Evolutionary conservation across 140 eudicot genomes (phyloP).

Genomic region (Bidens hawaiensis): DNA sequence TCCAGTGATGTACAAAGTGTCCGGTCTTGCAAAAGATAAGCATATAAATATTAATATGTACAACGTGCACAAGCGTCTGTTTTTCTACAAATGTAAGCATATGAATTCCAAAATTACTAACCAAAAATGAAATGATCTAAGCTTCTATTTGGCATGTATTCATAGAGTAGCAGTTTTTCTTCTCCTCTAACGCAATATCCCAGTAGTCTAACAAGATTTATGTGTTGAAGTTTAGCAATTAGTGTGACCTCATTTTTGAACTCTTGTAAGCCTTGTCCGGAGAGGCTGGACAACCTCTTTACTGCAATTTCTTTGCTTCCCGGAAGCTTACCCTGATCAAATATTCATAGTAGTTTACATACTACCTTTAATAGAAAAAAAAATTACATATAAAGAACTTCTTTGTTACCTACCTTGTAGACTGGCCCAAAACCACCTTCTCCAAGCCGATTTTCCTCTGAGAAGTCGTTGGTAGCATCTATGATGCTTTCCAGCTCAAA

Average conservation of each 20-base stretch:
- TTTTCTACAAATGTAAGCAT: neutral
- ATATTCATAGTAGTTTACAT: neutral
- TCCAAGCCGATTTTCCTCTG: slow-evolving; percentile 42
- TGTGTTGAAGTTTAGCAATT: too few relatives aligned
- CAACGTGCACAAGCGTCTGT: too few relatives aligned
- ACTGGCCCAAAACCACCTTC: slow-evolving; percentile 46
- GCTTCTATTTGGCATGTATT: slow-evolving; percentile 54
- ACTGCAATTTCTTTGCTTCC: too few relatives aligned
- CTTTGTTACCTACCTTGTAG: neutral
- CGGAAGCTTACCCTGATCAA: slow-evolving; percentile 40
- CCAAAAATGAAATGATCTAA: slow-evolving; percentile 53
- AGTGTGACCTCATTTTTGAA: too few relatives aligned
- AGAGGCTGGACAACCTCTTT: too few relatives aligned
- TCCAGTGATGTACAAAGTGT: slow-evolving; percentile 5
- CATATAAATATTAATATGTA: too few relatives aligned
- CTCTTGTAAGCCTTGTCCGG: too few relatives aligned
- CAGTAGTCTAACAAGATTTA: slow-evolving; percentile 47
- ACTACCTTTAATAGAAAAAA: neutral
- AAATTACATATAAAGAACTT: neutral
- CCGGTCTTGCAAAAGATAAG: neutral
- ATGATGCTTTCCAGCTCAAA: slow-evolving; percentile 31
- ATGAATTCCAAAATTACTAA: slow-evolving; percentile 18
- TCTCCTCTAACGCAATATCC: slow-evolving; percentile 46
- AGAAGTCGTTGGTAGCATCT: slow-evolving; percentile 37
- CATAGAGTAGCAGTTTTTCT: slow-evolving; percentile 47